Conservation (phyloP, 805 yeast genomes). For the Limtongia smithiae region DNA sequence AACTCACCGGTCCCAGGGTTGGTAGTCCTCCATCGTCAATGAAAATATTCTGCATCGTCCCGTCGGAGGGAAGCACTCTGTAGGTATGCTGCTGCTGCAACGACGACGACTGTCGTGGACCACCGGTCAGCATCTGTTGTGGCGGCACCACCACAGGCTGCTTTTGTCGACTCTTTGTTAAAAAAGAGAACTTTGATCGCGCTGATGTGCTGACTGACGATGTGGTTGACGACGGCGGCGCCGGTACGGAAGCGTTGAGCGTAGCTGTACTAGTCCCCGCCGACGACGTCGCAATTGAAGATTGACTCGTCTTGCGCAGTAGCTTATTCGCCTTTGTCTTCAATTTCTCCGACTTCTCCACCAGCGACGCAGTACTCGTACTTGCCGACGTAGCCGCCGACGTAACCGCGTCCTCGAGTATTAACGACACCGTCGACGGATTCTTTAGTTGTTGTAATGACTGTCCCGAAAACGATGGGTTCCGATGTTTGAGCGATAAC, state of each 20-base stretch:
- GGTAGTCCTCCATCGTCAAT: too few species aligned
- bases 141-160: constrained; percentile 5
- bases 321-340: constrained; percentile 10
- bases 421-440: constrained; percentile 12
- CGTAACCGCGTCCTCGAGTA: constrained; percentile 8
- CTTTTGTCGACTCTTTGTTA: constrained; percentile 5
- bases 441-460: too few species aligned
- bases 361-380: background rate
- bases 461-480: too few species aligned
- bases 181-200: constrained; percentile 18
- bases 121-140: constrained; percentile 21
- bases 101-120: constrained; percentile 14
- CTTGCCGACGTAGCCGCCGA: background rate
- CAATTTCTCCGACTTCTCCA: background rate
- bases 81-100: constrained; percentile 4
- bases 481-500: too few species aligned
- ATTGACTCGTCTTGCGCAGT: too few species aligned
- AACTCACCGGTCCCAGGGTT: constrained; percentile 6
- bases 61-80: constrained; percentile 8
- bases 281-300: background rate
- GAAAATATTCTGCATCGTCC: background rate
- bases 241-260: too few species aligned
- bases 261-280: constrained; percentile 3
- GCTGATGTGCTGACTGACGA: constrained; percentile 4
- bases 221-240: constrained; percentile 5